Percentiles rank a stretch among this genome's conserved stretches.
Conservation (phyloP, 257 asterid genomes). For the Ocimum tenuiflorum region DNA sequence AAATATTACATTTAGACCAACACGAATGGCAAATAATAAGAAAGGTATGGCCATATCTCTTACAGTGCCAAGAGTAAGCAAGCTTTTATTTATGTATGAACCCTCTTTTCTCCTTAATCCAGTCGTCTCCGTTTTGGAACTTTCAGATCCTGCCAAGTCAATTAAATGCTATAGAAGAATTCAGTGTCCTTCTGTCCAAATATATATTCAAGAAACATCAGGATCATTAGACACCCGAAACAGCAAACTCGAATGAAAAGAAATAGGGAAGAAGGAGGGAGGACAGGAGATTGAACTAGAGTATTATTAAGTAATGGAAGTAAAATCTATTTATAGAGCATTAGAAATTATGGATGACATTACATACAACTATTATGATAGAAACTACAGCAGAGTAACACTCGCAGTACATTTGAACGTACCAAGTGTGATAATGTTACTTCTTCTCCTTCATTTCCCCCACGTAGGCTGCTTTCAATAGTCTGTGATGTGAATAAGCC, state of each 20-base stretch:
- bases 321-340: not conserved
- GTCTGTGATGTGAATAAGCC: constrained; percentile 47
- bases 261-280: constrained; percentile 6
- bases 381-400: not conserved
- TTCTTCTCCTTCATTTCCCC: constrained; percentile 58
- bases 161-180: constrained; percentile 68
- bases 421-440: constrained; percentile 67
- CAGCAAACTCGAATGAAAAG: constrained; percentile 1
- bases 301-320: not conserved
- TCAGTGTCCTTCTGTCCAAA: constrained; percentile 36
- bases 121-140: constrained; percentile 74
- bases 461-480: constrained; percentile 60
- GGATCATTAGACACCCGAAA: constrained; percentile 11
- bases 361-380: not conserved
- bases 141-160: constrained; percentile 92
- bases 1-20: constrained; percentile 10
- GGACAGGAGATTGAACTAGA: not conserved
- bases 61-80: constrained; percentile 82
- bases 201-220: constrained; percentile 4
- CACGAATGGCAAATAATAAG: constrained; percentile 13
- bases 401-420: constrained; percentile 22
- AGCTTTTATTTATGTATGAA: constrained; percentile 72
- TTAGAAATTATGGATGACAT: not conserved
- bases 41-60: constrained; percentile 26
- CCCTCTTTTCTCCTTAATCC: constrained; percentile 84